Conservation (phyloP, 2,329 filamentous ascomycete genomes). For the Colletotrichum orchidophilum region DNA sequence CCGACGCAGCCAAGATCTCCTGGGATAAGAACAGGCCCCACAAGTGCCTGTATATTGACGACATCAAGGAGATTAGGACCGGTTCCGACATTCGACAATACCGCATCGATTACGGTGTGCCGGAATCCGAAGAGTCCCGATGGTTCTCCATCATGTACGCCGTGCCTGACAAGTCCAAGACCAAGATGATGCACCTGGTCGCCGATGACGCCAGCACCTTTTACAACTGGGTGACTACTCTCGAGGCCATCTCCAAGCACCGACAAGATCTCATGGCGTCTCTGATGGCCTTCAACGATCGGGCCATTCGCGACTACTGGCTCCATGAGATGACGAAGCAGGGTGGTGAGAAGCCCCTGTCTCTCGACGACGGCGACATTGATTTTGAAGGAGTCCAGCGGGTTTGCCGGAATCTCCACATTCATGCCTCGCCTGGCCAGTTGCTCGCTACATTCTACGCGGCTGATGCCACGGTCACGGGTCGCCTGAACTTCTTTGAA, state of each 20-base stretch:
- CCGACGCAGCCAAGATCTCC: slow-evolving; percentile 84
- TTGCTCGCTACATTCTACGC: slow-evolving; percentile 78
- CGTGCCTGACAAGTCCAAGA: slow-evolving; percentile 80
- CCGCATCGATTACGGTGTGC: slow-evolving; percentile 81
- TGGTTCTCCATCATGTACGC: slow-evolving; percentile 94
- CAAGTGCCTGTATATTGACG: slow-evolving; percentile 93
- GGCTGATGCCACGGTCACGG: slow-evolving; percentile 72
- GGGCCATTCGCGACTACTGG: slow-evolving; percentile 87
- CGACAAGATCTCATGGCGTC: slow-evolving; percentile 91
- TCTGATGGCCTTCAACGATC: slow-evolving; percentile 84
- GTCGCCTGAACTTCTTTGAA: slow-evolving; percentile 78
- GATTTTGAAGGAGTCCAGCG: slow-evolving; percentile 82
- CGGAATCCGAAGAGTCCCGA: slow-evolving; percentile 71
- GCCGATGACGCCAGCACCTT: slow-evolving; percentile 78
- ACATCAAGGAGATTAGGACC: slow-evolving; percentile 89
- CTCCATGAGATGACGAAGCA: slow-evolving; percentile 81
- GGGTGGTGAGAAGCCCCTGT: slow-evolving; percentile 55
- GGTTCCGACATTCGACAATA: slow-evolving; percentile 89
- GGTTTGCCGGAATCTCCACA: slow-evolving; percentile 89
- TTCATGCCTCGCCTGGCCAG: slow-evolving; percentile 83
- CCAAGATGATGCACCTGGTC: slow-evolving; percentile 89
- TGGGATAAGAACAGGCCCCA: slow-evolving; percentile 84
- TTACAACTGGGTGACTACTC: slow-evolving; percentile 82
- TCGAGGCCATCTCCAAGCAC: slow-evolving; percentile 86
- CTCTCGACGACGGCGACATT: slow-evolving; percentile 73